Conservation (phyloP, 2,329 filamentous ascomycete genomes). For the Chaetomiaceae sp. region DNA sequence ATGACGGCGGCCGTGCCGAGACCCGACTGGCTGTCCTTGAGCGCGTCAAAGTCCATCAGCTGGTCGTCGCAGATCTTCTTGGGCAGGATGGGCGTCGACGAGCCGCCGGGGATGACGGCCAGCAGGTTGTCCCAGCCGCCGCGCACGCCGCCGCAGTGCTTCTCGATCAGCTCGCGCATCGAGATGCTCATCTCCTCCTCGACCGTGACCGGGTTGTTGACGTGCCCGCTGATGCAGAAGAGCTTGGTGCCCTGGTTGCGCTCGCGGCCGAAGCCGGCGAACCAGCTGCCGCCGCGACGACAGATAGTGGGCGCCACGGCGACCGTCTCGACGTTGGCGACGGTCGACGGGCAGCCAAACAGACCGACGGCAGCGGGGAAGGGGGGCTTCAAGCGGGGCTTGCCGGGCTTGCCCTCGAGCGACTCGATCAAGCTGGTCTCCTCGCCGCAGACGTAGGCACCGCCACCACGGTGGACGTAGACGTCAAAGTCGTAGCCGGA, state of each 20-base stretch:
- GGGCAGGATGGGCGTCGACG: conserved; percentile 91
- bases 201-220: conserved; percentile 97
- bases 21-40: conserved; percentile 97
- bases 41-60: conserved; percentile 96
- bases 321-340: conserved; percentile 96
- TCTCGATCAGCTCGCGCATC: conserved; percentile 91
- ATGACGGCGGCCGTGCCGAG: conserved; percentile 96
- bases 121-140: conserved; percentile 98
- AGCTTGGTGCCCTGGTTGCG: conserved; percentile 97
- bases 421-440: conserved; percentile 98
- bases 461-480: conserved; percentile 92
- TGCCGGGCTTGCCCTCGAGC: conserved; percentile 95
- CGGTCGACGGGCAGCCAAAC: conserved; percentile 95
- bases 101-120: conserved; percentile 92
- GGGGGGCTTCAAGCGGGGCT: conserved; percentile 96
- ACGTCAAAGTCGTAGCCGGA: conserved; percentile 98
- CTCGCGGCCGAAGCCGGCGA: conserved; percentile 88
- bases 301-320: conserved; percentile 95
- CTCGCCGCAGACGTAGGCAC: conserved; percentile 96
- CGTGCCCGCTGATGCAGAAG: conserved; percentile 95
- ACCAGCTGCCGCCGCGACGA: conserved; percentile 88
- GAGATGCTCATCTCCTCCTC: conserved; percentile 99
- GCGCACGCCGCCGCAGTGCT: conserved; percentile 93
- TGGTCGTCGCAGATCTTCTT: conserved; percentile 89
- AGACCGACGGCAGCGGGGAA: conserved; percentile 97